These are phyloP conservation scores for Vitellaria paradoxa DNA, from an alignment of 179 eudicot species.

Conservation along the genomic window DNA sequence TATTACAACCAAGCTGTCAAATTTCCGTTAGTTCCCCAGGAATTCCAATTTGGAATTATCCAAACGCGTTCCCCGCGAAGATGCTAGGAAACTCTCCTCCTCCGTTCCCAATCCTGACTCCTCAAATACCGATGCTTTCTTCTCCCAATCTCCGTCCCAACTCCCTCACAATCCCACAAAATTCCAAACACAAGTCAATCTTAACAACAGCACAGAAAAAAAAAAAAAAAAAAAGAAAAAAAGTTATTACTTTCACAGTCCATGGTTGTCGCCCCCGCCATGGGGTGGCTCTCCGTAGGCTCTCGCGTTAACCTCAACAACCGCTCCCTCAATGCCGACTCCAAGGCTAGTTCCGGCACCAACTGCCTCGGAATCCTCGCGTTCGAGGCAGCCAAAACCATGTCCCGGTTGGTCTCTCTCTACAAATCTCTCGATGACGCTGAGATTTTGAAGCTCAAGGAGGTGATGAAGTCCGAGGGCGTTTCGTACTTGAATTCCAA, in stretches of 20 bases:
- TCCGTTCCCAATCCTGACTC: no score
- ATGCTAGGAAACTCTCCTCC: no score
- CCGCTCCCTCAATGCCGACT: constrained; percentile 2
- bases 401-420: constrained; percentile 59
- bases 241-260: no score
- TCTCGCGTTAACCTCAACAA: constrained; percentile 11
- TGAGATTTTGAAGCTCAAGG: constrained; percentile 34
- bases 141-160: no score
- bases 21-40: not conserved
- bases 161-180: no score
- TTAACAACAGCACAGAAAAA: no score
- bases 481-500: constrained; percentile 49
- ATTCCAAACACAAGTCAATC: not conserved
- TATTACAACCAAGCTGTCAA: not conserved
- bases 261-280: constrained; percentile 2
- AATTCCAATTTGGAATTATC: not conserved
- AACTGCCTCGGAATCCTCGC: constrained; percentile 53
- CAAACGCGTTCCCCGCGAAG: constrained; percentile 18
- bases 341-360: not conserved
- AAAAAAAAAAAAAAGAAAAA: no score
- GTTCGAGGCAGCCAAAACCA: constrained; percentile 70
- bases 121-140: no score
- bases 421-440: constrained; percentile 55
- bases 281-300: constrained; percentile 24
- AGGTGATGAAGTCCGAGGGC: constrained; percentile 41